phyloP scores from a whole-genome alignment of 2,329 filamentous ascomycete genomes.

The Penicillium oxalicum region DNA sequence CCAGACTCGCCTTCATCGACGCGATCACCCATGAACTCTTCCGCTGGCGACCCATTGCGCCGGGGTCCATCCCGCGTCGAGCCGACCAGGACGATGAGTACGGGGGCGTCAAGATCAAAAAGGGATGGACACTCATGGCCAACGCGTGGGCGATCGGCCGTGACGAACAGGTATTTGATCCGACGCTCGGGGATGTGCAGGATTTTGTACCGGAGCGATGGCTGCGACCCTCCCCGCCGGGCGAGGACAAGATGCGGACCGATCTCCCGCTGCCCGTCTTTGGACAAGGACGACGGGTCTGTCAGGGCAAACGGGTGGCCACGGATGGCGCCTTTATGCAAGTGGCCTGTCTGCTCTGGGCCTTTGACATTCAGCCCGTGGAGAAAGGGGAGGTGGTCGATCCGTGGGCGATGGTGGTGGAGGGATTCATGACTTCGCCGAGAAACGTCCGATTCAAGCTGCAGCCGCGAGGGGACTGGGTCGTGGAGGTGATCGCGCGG shows the following conservation, averaged over 20 bases:
- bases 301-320: slow-evolving; percentile 22
- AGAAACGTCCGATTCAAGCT: slow-evolving; percentile 15
- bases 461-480: slow-evolving; percentile 18
- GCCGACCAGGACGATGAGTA: slow-evolving; percentile 44
- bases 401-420: slow-evolving; percentile 21
- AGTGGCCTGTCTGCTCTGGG: slow-evolving; percentile 19
- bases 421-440: slow-evolving; percentile 24
- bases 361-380: slow-evolving; percentile 17
- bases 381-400: slow-evolving; percentile 15
- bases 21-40: slow-evolving; percentile 33
- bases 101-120: slow-evolving; percentile 43
- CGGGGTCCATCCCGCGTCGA: slow-evolving; percentile 45
- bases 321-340: slow-evolving; percentile 22
- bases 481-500: slow-evolving; percentile 7
- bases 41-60: slow-evolving; percentile 40
- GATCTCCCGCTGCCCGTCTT: slow-evolving; percentile 23
- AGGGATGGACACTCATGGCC: slow-evolving; percentile 43
- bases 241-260: slow-evolving; percentile 8
- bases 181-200: slow-evolving; percentile 10
- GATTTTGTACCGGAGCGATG: slow-evolving; percentile 21
- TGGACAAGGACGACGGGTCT: slow-evolving; percentile 21
- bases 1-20: slow-evolving; percentile 27
- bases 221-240: slow-evolving; percentile 7
- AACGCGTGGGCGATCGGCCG: slow-evolving; percentile 44
- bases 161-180: slow-evolving; percentile 35